These are phyloP conservation scores for Picea engelmannii DNA, from an alignment of 83 land plant genomes.

Conservation along the genomic window DNA sequence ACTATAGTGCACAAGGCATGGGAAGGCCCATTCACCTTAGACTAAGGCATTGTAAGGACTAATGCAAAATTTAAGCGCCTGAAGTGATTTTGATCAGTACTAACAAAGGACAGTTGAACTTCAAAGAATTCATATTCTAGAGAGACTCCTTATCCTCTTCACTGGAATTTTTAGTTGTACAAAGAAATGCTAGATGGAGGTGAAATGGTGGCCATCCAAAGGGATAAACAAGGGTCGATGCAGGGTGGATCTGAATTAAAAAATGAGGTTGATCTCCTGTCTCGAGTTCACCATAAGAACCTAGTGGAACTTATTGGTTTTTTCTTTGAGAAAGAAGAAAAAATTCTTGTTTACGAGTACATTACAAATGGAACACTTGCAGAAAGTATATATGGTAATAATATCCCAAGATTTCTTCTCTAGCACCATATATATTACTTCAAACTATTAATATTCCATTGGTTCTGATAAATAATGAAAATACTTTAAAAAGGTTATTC, in stretches of 20 bases:
- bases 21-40: too few species aligned
- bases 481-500: conserved; percentile 23
- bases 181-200: conserved; percentile 38
- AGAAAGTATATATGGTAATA: conserved; percentile 43
- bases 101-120: too few species aligned
- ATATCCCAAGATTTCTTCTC: too few species aligned
- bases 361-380: conserved; percentile 49
- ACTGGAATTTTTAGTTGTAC: conserved; percentile 48
- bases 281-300: conserved; percentile 71
- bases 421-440: too few species aligned
- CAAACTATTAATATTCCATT: too few species aligned
- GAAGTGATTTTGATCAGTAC: too few species aligned
- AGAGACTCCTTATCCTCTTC: too few species aligned
- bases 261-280: conserved; percentile 61
- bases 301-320: conserved; percentile 54
- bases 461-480: too few species aligned
- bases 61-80: too few species aligned
- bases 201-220: conserved; percentile 54
- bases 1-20: too few species aligned
- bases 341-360: conserved; percentile 61
- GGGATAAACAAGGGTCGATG: conserved; percentile 49
- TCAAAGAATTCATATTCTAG: too few species aligned
- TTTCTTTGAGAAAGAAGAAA: conserved; percentile 58
- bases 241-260: conserved; percentile 61
- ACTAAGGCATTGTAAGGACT: too few species aligned